Evolutionary conservation across 2,329 filamentous ascomycete genomes (phyloP), one percentile per base, ranked within the genome.

Genomic region (Byssothecium circinans): DNA sequence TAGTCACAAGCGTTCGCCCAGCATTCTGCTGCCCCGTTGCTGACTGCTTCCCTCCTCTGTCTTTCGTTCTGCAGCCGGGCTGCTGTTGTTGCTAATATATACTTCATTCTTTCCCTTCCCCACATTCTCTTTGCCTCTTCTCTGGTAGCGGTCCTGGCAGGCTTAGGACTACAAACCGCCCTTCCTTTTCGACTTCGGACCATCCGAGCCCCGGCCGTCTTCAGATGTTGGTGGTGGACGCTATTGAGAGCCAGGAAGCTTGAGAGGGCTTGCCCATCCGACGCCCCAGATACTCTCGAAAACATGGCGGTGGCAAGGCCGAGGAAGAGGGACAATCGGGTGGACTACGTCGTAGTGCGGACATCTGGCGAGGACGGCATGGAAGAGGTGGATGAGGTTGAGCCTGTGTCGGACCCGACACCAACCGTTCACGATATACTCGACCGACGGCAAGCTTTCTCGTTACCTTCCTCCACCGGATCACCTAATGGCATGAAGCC

Each of bases 21-120:
- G 65, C 56, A 56, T 66, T 60, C 56, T 57, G 54, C 54, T 68
- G 58, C 57, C 46, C 53, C 54, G 58, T 57, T 62, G 57, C 65
- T 60, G 57, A 64, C 64, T 56, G 66, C 47, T 63, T 50, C 60
- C 43, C 56, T 46, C 62, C 41, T 63, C 54, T 67, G 58, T 62
- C 62, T 51, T 63, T 69, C 58, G 60, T 65, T 67, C 61, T 56
- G 67, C 67, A 68, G 65, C 65, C 64, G 58, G 66, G 55, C 66
- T 69, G 62, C 58, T 58, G 17, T 22, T 37, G 45, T 65, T 67
- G 54, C 59, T 69, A 69, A 65, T 67, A 53, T 53, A 60, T 57
- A 55, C 54, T 59, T 58, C 61, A 60, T 60, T 68, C 62, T 27
- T 65, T 65, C 48, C n/a, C n/a, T n/a, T 54, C 47, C 50, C 40